Evolutionary conservation across 2,329 filamentous ascomycete genomes (phyloP).

Genomic region (Lecanosticta acicola): DNA sequence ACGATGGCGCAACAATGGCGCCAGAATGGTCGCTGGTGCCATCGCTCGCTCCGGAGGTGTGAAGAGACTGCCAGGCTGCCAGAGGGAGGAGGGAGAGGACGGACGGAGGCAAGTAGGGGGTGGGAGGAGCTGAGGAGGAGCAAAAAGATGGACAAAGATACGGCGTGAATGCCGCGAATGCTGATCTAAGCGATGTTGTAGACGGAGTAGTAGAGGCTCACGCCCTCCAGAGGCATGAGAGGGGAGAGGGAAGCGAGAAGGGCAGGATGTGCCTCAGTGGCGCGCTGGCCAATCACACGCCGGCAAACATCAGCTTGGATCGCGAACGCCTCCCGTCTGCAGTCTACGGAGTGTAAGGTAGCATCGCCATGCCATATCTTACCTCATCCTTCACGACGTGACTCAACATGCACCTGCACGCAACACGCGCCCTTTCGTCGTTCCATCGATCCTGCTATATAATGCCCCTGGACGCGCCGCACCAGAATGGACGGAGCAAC

Average conservation of each 20-base stretch:
- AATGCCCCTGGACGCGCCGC: slow-evolving; percentile 1
- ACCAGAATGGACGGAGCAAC: not conserved
- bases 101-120: not conserved
- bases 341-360: not conserved
- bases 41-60: slow-evolving; percentile 7
- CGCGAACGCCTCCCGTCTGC: not conserved
- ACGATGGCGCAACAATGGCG: slow-evolving; percentile 3
- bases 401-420: slow-evolving; percentile 4
- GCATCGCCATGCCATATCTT: slow-evolving; percentile 1
- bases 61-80: slow-evolving; percentile 1
- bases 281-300: not conserved
- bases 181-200: not conserved
- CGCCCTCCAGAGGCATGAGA: not conserved
- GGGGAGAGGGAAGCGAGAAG: no score
- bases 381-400: no score
- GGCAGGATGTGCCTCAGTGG: not conserved
- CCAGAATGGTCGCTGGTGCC: slow-evolving; percentile 4
- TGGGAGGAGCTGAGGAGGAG: not conserved
- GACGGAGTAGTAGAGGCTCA: not conserved
- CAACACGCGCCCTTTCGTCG: slow-evolving; percentile 1
- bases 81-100: not conserved
- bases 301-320: not conserved
- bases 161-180: not conserved
- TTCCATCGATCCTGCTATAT: not conserved
- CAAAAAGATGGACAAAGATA: not conserved